phyloP scores from a whole-genome alignment of 768 basidiomycete genomes.

The Phylloporus scabripes region DNA sequence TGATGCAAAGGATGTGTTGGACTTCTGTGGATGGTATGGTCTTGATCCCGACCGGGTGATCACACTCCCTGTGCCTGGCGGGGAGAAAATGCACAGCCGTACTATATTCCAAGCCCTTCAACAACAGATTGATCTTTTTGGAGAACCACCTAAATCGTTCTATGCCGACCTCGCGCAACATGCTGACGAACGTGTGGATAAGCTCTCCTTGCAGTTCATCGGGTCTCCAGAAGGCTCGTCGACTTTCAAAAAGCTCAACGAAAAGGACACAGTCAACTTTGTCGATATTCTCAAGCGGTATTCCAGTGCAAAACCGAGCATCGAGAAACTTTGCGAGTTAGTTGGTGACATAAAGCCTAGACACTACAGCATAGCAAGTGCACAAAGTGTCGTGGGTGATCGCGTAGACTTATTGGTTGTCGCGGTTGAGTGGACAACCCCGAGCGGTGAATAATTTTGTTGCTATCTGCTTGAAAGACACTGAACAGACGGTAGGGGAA shows the following conservation, averaged over 20 bases:
- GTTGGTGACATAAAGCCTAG: constrained; percentile 95
- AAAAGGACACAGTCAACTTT: constrained; percentile 93
- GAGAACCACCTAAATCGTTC: constrained; percentile 93
- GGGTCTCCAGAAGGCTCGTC: constrained; percentile 85
- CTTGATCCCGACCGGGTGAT: constrained; percentile 74
- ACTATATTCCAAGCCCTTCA: constrained; percentile 95
- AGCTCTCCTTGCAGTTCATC: constrained; percentile 83
- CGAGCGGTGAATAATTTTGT: constrained; percentile 53
- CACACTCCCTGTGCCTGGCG: constrained; percentile 67
- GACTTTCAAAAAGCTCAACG: constrained; percentile 92
- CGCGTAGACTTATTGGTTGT: constrained; percentile 93
- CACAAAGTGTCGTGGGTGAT: constrained; percentile 92
- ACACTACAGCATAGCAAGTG: constrained; percentile 96
- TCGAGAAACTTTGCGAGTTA: constrained; percentile 82
- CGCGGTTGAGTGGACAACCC: constrained; percentile 90
- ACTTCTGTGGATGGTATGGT: constrained; percentile 92
- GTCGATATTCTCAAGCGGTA: constrained; percentile 80
- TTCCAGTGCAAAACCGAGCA: constrained; percentile 69
- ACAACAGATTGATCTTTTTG: constrained; percentile 95
- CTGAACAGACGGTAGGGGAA: constrained; percentile 43
- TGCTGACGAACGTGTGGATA: constrained; percentile 65
- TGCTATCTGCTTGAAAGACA: neutral
- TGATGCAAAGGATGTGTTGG: constrained; percentile 77
- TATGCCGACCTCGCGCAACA: constrained; percentile 80
- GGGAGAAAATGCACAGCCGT: constrained; percentile 76